Percentiles rank a stretch among this genome's conserved stretches.
Evolutionary conservation across 2,329 filamentous ascomycete species (phyloP).

Genomic region (Verticillium longisporum): DNA sequence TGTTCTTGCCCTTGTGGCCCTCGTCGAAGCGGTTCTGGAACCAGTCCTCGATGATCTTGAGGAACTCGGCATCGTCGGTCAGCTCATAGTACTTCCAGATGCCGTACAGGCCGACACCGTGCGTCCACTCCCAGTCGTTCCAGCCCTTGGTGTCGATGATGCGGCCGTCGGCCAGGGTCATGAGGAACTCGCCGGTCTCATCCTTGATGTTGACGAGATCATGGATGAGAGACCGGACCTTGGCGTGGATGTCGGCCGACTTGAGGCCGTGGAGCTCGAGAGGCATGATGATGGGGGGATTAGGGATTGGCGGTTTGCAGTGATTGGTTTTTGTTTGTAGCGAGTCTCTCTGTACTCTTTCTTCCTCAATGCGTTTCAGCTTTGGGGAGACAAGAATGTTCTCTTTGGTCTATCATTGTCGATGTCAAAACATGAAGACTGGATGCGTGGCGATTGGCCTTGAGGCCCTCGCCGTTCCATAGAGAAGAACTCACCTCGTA

Average conservation of each 20-base stretch:
- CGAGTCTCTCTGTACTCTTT: no score
- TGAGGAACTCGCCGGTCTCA: constrained; percentile 65
- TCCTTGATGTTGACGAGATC: constrained; percentile 75
- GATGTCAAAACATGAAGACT: neutral
- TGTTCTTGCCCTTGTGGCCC: constrained; percentile 74
- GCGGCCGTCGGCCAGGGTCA: constrained; percentile 63
- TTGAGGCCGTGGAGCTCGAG: constrained; percentile 36
- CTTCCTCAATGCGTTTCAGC: no score
- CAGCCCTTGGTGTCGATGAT: constrained; percentile 81
- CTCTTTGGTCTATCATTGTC: neutral
- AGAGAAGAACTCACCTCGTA: neutral
- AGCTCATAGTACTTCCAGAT: constrained; percentile 77
- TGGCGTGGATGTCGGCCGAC: constrained; percentile 39
- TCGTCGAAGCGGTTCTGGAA: constrained; percentile 61
- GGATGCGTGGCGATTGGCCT: no score
- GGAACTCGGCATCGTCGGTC: constrained; percentile 52
- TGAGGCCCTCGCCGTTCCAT: neutral
- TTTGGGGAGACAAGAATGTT: neutral
- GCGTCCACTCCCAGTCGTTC: constrained; percentile 80
- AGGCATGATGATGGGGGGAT: constrained; percentile 24
- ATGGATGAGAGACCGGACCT: constrained; percentile 61
- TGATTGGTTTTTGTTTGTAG: neutral
- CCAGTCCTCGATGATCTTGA: constrained; percentile 67
- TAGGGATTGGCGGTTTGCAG: neutral
- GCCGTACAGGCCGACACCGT: constrained; percentile 73